Conservation (phyloP, 495 filamentous ascomycete genomes). For the Hypoxylon fragiforme region DNA sequence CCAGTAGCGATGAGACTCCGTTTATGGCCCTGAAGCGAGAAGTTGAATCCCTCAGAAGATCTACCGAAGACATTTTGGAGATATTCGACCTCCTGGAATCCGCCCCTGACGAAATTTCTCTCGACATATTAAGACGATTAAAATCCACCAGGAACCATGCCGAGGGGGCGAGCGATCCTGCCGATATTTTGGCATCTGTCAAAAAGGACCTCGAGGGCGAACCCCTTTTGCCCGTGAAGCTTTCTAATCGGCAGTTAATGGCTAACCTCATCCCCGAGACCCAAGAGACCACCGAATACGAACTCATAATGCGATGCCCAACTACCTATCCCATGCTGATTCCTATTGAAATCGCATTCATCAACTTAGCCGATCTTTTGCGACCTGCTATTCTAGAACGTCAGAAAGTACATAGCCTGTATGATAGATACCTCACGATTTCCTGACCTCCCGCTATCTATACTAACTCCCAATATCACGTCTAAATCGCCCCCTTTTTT, state of each 20-base stretch:
- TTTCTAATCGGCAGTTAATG: slow-evolving; percentile 29
- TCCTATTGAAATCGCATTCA: slow-evolving; percentile 21
- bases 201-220: slow-evolving; percentile 26
- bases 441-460: no score
- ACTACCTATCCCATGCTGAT: slow-evolving; percentile 26
- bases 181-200: slow-evolving; percentile 20
- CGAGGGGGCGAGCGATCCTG: slow-evolving; percentile 23
- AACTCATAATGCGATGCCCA: slow-evolving; percentile 33
- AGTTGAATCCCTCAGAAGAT: slow-evolving; percentile 29
- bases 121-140: slow-evolving; percentile 28
- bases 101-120: slow-evolving; percentile 23
- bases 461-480: no score
- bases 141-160: slow-evolving; percentile 17
- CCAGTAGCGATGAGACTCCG: slow-evolving; percentile 31
- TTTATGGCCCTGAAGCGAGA: slow-evolving; percentile 33
- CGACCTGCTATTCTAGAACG: slow-evolving; percentile 14
- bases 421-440: neutral
- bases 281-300: slow-evolving; percentile 25
- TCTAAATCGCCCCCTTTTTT: no score
- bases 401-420: neutral
- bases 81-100: slow-evolving; percentile 28
- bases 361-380: slow-evolving; percentile 24
- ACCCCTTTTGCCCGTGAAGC: slow-evolving; percentile 15
- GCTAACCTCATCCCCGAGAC: slow-evolving; percentile 27
- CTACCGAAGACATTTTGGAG: slow-evolving; percentile 23